Conservation (phyloP, 108 stramenopile species). For the Cyclostephanos tholiformis region DNA sequence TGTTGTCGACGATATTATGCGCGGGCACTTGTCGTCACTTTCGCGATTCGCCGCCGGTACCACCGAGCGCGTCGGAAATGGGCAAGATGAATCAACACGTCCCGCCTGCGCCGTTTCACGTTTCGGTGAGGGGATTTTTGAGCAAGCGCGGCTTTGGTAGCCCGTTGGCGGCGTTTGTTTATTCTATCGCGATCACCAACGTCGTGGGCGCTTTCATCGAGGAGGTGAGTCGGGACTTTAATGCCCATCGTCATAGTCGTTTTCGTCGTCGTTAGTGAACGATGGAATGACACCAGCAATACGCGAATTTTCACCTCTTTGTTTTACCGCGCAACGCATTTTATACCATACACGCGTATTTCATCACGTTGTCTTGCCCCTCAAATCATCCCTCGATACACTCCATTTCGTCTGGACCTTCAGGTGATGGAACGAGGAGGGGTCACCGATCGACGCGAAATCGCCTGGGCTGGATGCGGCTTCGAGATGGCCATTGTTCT, state of each 20-base stretch:
- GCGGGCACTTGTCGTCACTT: neutral
- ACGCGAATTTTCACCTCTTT: too few relatives aligned
- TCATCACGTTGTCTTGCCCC: too few relatives aligned
- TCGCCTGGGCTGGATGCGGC: conserved; percentile 87
- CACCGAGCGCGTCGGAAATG: conserved; percentile 47
- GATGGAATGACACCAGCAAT: too few relatives aligned
- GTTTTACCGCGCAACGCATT: too few relatives aligned
- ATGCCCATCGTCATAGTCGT: neutral
- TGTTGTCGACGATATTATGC: neutral
- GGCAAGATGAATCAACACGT: conserved; percentile 51
- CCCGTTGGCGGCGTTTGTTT: conserved; percentile 79
- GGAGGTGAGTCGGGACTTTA: conserved; percentile 37
- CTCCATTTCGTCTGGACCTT: too few relatives aligned
- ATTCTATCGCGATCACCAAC: conserved; percentile 82
- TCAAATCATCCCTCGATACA: too few relatives aligned
- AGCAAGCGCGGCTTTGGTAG: conserved; percentile 63
- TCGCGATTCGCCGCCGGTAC: conserved; percentile 23
- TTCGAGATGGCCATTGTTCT: conserved; percentile 84
- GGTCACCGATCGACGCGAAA: conserved; percentile 69
- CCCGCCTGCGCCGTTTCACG: conserved; percentile 76
- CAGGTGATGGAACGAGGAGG: conserved; percentile 78
- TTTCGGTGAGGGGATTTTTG: conserved; percentile 77
- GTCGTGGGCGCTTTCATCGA: conserved; percentile 89
- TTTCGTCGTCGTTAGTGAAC: neutral
- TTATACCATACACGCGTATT: too few relatives aligned